Base-by-base conservation (phyloP, 257 asterid species). In the Capsicum baccatum region DNA sequence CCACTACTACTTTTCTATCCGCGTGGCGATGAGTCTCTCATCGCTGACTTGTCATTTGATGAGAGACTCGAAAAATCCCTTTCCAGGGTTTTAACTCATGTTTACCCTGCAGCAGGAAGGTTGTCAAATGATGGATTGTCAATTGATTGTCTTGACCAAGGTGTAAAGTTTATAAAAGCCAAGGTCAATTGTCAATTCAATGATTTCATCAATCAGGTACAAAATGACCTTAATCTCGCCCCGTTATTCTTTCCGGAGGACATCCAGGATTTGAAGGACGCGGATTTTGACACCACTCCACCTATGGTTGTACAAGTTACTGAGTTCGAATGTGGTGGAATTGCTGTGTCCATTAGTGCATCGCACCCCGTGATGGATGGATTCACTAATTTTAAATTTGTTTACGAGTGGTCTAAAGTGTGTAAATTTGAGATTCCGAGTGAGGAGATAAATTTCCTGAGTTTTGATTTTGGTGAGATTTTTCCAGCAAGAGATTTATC, bases 81-180 rank as follows among this genome's bases (percentile, higher is more conserved):
- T 0, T 84, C 92, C 33, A 86, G 86, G 1, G 79, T 89, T 54
- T 73, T 91, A 44, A 37, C 87, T 56, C 48, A 80, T 11, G 87
- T 84, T 33, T 91, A 91, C 19, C 91, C 93, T 5, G 83, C 85
- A 17, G 87, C 92, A 1, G 94, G 94, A 5, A 79, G 89, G 64
- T 11, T 86, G 8, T 83, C 54, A 3, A 73, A 66, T 2, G 64
- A 87, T 52, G 21, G 52, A 39, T 2, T 59, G 84, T 1, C 82
- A 63, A 48, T 91, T 5, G 83, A 90, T 39, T 91, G 93, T 47
- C 83, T 82, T 50, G 91, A 89, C 50, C 83, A 79, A 9, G 93
- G 93, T 12, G 91, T 85, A 3, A 88, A 74, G 3, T 90, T 85
- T 84, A 6, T 48, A 8, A 88, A 90, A 80, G 85, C 89, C 4